Evolutionary conservation across 345 rosid genomes (phyloP), one percentile per base, ranked within the genome.

Genomic region (Turnera subulata): DNA sequence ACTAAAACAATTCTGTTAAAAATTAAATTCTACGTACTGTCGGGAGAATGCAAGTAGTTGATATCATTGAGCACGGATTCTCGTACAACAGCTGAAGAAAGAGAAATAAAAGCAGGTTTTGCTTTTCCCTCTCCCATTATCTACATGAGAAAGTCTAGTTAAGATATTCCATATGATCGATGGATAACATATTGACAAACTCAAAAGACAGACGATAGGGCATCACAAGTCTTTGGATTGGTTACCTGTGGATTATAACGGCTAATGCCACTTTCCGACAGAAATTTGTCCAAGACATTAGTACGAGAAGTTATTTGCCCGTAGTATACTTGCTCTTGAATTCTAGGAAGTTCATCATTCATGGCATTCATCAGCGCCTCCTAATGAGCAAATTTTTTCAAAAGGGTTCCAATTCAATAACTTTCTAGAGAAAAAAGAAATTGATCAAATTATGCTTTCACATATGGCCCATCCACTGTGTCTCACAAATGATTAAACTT

Each of bases 221-320:
- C 45, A 13, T 40, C 24, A 53, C 54, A 66, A 50, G 54, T 46
- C 19, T n/a, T n/a, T 15, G 62, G 47, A 75, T 39, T 19, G 26
- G 62, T 38, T 72, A 85, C 99, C 96, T 79, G 93, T 46, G 97
- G 96, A 73, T 89, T 93, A 75, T 93, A 89, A 64, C 97, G 99
- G 76, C 77, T 78, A 58, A 93, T 69, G 68, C 97, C 90, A 78
- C 61, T 81, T 81, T 93, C 99, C 13, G 85, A 79, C 38, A 93
- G 80, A 63, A 86, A 73, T 62, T 89, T 89, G 76, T 93, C 96
- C 77, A 89, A 73, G 53, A 93, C 84, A 69, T 93, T 81, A 51
- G 99, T 85, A 53, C 49, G 86, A 56, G 97, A 83, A 68, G 72
- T 87, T 76, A 93, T 83, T 52, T 87, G 90, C 9, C 99, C 97